Base-by-base conservation (phyloP, 306 rosid genomes). In the Vicia faba region DNA sequence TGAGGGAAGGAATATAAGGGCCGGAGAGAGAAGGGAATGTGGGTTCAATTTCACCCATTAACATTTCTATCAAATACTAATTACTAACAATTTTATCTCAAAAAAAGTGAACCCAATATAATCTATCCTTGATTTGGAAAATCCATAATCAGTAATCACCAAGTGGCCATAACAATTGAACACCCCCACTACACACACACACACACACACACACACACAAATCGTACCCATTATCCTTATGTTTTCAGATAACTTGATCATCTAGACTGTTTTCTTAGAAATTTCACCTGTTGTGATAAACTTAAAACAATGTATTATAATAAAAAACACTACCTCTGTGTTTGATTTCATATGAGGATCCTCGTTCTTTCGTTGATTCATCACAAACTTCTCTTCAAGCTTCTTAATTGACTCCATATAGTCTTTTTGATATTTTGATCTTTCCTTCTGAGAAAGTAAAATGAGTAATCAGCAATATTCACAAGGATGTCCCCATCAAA, bases 361-460 rank as follows among this genome's bases (percentile, higher is more conserved):
- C 78, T 88, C 91, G 50, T 73, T 67, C 77, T 79, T 88, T 54
- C 66, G 74, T 60, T 83, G 95, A 66, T 84, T 85, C 77, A 74
- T 70, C 70, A 79, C 73, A 60, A 90, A 69, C 78, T 90, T 91
- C 77, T 86, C 89, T 81, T 95, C 97, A 40, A 90, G 92, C 89
- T 90, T 95, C 84, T 83, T 95, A 68, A 88, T 84, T 36, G 97
- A 88, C 40, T 90, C 99, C 85, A 79, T 86, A 63, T 90, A 95
- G 73, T 95, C 96, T 75, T 75, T 88, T 79, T 95, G 92, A 73
- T 90, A 95, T 74, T 90, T 88, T 76, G 82, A 51, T 73, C 89
- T 88, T 80, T 95, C 96, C 79, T 83, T 84, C 98, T 89, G 71
- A 62, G 77, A 81, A 45, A 64, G 64, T 9, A 74, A 77, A 73